Evolutionary conservation across 495 filamentous ascomycete genomes (phyloP).

Genomic region (Penicillium verhagenii): DNA sequence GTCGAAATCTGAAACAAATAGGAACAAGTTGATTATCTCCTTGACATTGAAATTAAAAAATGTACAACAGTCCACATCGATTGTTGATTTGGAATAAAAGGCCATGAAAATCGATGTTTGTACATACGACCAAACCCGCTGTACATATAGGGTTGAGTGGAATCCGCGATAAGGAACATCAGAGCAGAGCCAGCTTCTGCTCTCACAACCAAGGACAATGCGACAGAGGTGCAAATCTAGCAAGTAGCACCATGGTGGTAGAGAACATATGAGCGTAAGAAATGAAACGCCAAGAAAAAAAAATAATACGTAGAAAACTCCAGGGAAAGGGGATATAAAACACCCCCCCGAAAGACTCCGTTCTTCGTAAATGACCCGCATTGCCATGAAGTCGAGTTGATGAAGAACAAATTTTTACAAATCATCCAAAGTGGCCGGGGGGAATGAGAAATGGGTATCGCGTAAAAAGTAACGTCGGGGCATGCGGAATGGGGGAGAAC

Average conservation of each 20-base stretch:
- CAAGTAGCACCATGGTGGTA: neutral
- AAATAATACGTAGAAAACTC: neutral
- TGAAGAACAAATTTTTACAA: slow-evolving; percentile 13
- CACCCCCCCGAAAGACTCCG: slow-evolving; percentile 20
- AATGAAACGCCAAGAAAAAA: too few relatives aligned
- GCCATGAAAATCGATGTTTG: slow-evolving; percentile 12
- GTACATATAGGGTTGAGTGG: slow-evolving; percentile 14
- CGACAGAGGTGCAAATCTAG: neutral
- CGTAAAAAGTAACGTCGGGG: slow-evolving; percentile 10
- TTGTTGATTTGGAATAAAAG: slow-evolving; percentile 11
- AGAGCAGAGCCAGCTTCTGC: slow-evolving; percentile 7
- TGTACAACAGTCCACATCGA: too few relatives aligned
- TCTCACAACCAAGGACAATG: neutral
- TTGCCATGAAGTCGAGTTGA: slow-evolving; percentile 11
- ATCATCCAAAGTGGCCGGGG: slow-evolving; percentile 9
- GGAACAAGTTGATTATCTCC: neutral
- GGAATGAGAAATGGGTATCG: slow-evolving; percentile 26
- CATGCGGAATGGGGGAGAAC: slow-evolving; percentile 1
- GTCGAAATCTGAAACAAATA: neutral
- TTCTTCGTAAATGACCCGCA: slow-evolving; percentile 15
- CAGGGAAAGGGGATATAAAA: slow-evolving; percentile 3
- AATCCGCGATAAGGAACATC: slow-evolving; percentile 1
- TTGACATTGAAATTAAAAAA: neutral
- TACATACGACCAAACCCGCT: slow-evolving; percentile 20
- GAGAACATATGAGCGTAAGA: too few relatives aligned